Conservation (phyloP, 2,329 filamentous ascomycete genomes). For the Trichoderma simmonsii region DNA sequence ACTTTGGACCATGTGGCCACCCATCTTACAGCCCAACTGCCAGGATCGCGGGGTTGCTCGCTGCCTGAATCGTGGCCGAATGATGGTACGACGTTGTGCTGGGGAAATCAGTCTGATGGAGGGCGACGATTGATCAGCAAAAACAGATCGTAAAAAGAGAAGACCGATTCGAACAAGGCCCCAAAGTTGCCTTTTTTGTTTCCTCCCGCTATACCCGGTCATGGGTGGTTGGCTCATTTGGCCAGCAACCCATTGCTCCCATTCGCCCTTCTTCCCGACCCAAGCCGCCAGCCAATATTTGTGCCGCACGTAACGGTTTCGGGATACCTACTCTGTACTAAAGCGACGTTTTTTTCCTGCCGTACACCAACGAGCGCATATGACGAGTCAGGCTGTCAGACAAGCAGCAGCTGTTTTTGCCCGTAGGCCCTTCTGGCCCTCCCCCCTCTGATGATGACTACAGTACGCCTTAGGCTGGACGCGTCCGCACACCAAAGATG, state of each 20-base stretch:
- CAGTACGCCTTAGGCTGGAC: not conserved
- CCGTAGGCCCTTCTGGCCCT: not conserved
- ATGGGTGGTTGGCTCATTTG: not conserved
- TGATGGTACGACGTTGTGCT: not conserved
- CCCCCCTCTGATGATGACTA: not conserved
- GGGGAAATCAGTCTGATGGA: not conserved
- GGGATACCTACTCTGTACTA: constrained; percentile 16
- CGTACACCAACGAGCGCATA: not conserved
- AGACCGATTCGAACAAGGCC: not conserved
- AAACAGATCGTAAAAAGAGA: not conserved
- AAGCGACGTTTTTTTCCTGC: constrained; percentile 6
- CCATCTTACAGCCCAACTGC: not conserved
- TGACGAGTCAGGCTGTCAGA: constrained; percentile 8
- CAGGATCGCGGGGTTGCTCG: not conserved
- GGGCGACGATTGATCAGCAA: constrained; percentile 3
- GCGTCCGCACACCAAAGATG: constrained; percentile 59
- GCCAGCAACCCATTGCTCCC: not conserved
- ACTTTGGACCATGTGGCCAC: not conserved
- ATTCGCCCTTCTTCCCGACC: constrained; percentile 5
- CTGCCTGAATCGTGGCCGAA: not conserved
- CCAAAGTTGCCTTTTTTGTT: not conserved
- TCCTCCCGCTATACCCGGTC: constrained; percentile 1
- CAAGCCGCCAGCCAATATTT: constrained; percentile 14
- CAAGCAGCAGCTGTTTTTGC: not conserved
- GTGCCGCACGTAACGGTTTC: constrained; percentile 5